Percentiles rank a stretch among this genome's conserved stretches.
phyloP scores from a whole-genome alignment of 768 basidiomycete species.

The Termitomyces sp. region DNA sequence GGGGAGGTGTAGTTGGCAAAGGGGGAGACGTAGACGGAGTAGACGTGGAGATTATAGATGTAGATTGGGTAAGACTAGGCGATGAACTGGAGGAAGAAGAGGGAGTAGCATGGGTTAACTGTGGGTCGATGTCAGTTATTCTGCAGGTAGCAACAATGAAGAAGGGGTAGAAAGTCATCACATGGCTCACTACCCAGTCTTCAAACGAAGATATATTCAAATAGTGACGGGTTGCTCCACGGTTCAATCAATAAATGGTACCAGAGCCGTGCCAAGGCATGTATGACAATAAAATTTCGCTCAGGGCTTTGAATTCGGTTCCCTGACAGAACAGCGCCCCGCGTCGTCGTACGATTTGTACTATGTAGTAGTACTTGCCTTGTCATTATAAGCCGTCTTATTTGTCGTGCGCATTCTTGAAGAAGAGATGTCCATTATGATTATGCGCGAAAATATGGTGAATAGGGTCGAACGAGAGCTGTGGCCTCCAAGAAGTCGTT shows the following conservation, averaged over 20 bases:
- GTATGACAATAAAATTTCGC: neutral
- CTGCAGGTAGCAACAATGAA: neutral
- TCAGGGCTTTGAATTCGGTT: neutral
- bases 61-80: conserved; percentile 36
- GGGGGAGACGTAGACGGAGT: conserved; percentile 37
- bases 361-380: neutral
- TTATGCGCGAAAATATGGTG: neutral
- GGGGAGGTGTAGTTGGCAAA: conserved; percentile 38
- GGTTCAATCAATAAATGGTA: no score
- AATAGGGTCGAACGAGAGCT: neutral
- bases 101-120: conserved; percentile 24
- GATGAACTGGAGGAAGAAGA: conserved; percentile 31
- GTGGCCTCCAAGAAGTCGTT: neutral
- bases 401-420: neutral
- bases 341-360: neutral
- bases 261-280: neutral
- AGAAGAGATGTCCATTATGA: neutral
- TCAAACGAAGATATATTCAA: neutral
- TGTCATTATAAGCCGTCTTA: neutral
- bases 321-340: neutral
- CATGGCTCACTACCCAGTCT: neutral
- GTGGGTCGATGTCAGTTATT: neutral
- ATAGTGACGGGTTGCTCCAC: neutral
- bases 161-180: neutral
- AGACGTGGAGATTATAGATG: conserved; percentile 27